These are phyloP conservation scores for Globisporangium mamillatum DNA, from an alignment of 352 stramenopile genomes.

Conservation along the genomic window DNA sequence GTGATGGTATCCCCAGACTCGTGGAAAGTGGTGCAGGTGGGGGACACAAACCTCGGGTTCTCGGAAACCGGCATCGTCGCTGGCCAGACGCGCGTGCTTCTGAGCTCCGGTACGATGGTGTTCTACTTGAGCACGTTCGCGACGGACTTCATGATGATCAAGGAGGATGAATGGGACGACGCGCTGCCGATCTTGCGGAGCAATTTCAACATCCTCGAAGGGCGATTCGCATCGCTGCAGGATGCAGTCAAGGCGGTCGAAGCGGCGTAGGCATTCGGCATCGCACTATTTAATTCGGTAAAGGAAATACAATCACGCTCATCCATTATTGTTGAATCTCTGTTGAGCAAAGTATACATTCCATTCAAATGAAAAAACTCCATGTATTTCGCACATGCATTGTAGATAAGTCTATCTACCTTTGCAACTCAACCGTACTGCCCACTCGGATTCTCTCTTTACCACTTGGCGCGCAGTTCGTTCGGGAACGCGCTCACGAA, in stretches of 20 bases:
- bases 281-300: background rate
- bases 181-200: conserved; percentile 39
- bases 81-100: conserved; percentile 55
- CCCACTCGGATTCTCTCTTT: conserved; percentile 11
- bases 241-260: background rate
- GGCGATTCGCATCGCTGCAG: conserved; percentile 35
- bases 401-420: background rate
- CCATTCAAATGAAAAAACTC: background rate
- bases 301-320: background rate
- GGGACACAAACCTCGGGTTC: conserved; percentile 58
- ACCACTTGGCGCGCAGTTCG: conserved; percentile 77
- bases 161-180: conserved; percentile 65
- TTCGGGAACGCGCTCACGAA: conserved; percentile 75
- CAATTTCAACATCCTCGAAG: conserved; percentile 47
- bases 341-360: background rate
- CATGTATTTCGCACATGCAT: conserved; percentile 3
- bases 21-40: conserved; percentile 67
- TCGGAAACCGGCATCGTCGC: conserved; percentile 61
- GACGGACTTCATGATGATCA: conserved; percentile 73
- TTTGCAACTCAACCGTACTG: background rate
- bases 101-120: conserved; percentile 55
- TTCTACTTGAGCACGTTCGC: conserved; percentile 73
- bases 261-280: background rate
- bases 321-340: background rate
- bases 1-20: conserved; percentile 59